phyloP scores from a whole-genome alignment of 768 basidiomycete species.

The Suillus cothurnatus region DNA sequence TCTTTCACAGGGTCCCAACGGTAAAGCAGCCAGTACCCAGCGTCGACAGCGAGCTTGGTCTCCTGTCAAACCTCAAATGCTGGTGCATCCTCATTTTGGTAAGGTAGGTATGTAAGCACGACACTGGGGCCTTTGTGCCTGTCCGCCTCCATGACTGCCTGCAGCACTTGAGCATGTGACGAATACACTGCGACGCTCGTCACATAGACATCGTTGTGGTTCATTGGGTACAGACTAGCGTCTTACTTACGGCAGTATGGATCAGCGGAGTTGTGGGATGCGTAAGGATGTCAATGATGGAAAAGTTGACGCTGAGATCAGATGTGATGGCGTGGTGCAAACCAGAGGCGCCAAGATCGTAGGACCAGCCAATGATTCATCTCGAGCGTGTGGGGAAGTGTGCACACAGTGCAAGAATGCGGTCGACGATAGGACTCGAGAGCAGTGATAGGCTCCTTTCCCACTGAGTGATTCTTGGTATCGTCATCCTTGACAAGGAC shows the following conservation, averaged over 20 bases:
- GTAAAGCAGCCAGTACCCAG: conserved; percentile 98
- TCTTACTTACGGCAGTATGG: conserved; percentile 89
- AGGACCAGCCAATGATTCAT: conserved; percentile 99
- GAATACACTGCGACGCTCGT: conserved; percentile 95
- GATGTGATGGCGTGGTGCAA: conserved; percentile 94
- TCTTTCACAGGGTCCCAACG: conserved; percentile 95
- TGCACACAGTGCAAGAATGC: conserved; percentile 58
- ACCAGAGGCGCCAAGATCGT: conserved; percentile 94
- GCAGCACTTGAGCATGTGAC: conserved; percentile 92
- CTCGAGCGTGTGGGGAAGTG: conserved; percentile 72
- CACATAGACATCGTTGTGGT: conserved; percentile 95
- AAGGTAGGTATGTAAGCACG: conserved; percentile 93
- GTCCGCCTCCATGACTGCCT: conserved; percentile 90
- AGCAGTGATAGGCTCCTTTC: conserved; percentile 54
- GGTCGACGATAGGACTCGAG: conserved; percentile 54
- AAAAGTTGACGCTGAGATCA: conserved; percentile 89
- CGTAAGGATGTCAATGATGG: conserved; percentile 94
- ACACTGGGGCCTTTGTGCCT: conserved; percentile 87
- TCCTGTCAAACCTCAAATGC: conserved; percentile 94
- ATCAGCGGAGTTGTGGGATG: conserved; percentile 68
- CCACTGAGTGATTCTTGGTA: conserved; percentile 58
- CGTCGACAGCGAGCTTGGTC: conserved; percentile 94
- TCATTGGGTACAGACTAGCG: conserved; percentile 97
- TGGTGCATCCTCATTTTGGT: conserved; percentile 70
- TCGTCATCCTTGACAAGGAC: conserved; percentile 72